These are phyloP conservation scores for Stemphylium beticola DNA, from an alignment of 2,329 filamentous ascomycete species.

Conservation along the genomic window DNA sequence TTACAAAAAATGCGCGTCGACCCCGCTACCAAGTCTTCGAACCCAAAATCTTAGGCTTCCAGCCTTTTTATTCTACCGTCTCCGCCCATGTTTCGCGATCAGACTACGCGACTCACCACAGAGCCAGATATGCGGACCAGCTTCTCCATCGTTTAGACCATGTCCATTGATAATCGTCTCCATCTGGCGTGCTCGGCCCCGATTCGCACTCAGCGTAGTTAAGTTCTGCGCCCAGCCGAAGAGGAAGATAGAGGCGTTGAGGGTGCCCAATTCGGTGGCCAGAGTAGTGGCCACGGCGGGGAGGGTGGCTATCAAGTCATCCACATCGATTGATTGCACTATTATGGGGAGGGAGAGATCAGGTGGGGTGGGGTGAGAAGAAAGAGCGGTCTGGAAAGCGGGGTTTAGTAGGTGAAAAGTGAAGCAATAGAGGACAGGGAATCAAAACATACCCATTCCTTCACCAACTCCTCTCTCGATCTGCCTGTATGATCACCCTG, in stretches of 20 bases:
- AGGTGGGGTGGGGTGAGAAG: conserved; percentile 60
- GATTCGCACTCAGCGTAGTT: conserved; percentile 75
- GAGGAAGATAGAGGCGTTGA: conserved; percentile 74
- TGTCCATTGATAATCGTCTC: conserved; percentile 64
- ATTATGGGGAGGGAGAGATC: conserved; percentile 67
- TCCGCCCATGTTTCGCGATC: conserved; percentile 62
- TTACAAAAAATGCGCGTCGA: neutral
- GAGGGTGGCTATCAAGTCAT: conserved; percentile 45
- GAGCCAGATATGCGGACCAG: conserved; percentile 68
- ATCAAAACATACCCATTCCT: conserved; percentile 26
- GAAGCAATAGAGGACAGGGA: no score
- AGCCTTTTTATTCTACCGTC: conserved; percentile 13
- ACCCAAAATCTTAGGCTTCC: no score
- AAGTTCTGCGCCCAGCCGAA: conserved; percentile 69
- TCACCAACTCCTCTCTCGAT: conserved; percentile 21
- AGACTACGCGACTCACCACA: conserved; percentile 69
- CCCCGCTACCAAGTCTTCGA: neutral
- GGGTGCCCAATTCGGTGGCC: conserved; percentile 59
- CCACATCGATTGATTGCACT: conserved; percentile 57
- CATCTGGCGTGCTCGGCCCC: conserved; percentile 69
- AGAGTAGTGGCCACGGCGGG: conserved; percentile 55
- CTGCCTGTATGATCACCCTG: conserved; percentile 39
- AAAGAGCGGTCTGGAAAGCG: conserved; percentile 47
- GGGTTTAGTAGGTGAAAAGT: neutral
- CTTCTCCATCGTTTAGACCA: conserved; percentile 57